Evolutionary conservation across 2,329 filamentous ascomycete genomes (phyloP), one percentile per base, ranked within the genome.

Genomic region (Penicillium sp.): DNA sequence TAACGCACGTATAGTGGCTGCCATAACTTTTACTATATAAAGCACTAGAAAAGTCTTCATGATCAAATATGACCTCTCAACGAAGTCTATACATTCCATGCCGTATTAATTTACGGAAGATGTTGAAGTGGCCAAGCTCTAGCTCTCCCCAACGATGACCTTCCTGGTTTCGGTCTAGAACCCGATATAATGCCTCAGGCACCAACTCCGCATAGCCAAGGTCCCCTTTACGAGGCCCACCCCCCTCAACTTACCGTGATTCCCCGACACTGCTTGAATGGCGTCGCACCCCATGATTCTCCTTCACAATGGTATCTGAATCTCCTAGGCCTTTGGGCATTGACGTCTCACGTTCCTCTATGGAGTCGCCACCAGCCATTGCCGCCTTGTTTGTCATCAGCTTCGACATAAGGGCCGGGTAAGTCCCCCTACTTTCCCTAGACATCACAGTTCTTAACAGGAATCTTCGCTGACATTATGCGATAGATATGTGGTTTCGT

Each of bases 331-430:
- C 68, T 50, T 48, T 70, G 59, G 67, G 67, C 48, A 68, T 73
- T 55, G 74, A 76, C 57, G 53, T 73, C 53, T 66, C 69, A 55
- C 66, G 66, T 53, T 58, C 67, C 60, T 53, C 64, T 25, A 61
- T 68, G 55, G 74, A 75, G 55, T 67, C 72, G 57, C 75, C 75
- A 26, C 78, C 78, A 22, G 69, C 72, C 50, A 84, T 93, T 68
- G 87, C 88, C 37, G 91, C 91, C 31, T 82, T 95, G 35, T 96
- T 96, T 74, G 82, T 96, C 60, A 93, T 96, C 75, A 86, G 89
- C 69, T 96, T 96, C 77, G 91, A 96, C 75, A 88, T 93, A 77
- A 94, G 92, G 74, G 88, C 91, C 67, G 91, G 91, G 78, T 96
- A 88, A 75, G 73, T 57, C 11, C 22, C 56, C 49, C 25, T 40